phyloP scores from a whole-genome alignment of 805 yeast genomes.

The Kuraishia molischiana region DNA sequence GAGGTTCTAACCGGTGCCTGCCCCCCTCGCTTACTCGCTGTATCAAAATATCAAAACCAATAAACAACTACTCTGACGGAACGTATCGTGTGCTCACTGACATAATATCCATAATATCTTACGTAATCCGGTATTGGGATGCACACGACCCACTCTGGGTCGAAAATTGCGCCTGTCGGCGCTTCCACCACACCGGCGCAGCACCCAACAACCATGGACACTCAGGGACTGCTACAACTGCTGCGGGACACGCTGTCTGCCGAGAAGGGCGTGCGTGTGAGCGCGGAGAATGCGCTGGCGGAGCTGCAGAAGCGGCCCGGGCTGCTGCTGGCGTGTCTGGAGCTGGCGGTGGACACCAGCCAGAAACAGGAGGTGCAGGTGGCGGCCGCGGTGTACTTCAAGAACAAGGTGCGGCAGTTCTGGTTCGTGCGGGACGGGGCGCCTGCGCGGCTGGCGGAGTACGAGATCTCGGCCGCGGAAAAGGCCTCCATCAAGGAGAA shows the following conservation, averaged over 20 bases:
- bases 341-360: constrained; percentile 26
- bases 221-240: constrained; percentile 30
- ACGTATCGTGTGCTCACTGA: too few relatives aligned
- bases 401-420: constrained; percentile 55
- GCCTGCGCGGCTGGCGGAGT: constrained; percentile 8
- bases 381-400: constrained; percentile 77
- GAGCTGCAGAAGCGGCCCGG: constrained; percentile 33
- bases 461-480: constrained; percentile 36
- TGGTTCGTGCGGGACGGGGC: constrained; percentile 39
- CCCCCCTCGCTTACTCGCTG: too few relatives aligned
- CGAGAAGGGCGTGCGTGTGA: constrained; percentile 27
- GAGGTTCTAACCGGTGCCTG: too few relatives aligned
- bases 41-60: too few relatives aligned
- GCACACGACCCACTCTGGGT: too few relatives aligned
- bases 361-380: constrained; percentile 41
- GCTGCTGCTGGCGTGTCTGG: constrained; percentile 32
- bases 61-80: too few relatives aligned
- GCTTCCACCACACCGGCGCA: too few relatives aligned
- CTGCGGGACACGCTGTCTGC: constrained; percentile 41
- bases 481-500: constrained; percentile 56
- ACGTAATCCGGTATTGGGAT: too few relatives aligned
- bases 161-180: too few relatives aligned
- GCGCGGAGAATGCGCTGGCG: constrained; percentile 31
- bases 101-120: too few relatives aligned
- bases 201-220: constrained; percentile 35